Conservation (phyloP, 176 grass and related monocot species). For the Rhynchospora breviuscula region DNA sequence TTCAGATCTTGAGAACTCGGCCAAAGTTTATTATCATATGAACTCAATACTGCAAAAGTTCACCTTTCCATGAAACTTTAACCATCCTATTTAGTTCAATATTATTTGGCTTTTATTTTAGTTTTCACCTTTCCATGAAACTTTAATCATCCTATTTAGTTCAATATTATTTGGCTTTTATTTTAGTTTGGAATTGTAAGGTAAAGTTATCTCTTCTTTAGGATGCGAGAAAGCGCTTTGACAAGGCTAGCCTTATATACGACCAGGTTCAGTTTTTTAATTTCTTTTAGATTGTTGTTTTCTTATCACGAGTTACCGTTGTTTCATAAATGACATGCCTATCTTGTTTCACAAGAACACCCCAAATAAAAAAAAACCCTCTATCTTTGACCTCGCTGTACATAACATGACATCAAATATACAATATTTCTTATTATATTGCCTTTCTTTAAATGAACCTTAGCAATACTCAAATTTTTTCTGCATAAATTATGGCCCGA, state of each 20-base stretch:
- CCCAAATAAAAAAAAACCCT: not conserved
- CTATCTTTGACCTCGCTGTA: not conserved
- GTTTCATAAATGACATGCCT: not conserved
- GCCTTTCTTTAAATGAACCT: not conserved
- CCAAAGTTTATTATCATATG: not conserved
- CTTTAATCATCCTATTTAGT: not conserved
- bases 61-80: not conserved
- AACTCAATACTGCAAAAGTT: not conserved
- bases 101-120: constrained; percentile 1
- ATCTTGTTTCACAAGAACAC: not conserved
- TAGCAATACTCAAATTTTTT: not conserved
- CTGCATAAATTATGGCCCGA: not conserved
- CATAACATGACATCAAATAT: not conserved
- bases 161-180: not conserved
- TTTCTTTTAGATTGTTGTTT: constrained; percentile 2
- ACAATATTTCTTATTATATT: not conserved
- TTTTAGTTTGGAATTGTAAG: constrained; percentile 23
- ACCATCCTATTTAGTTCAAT: not conserved
- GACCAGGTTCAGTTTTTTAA: constrained; percentile 64
- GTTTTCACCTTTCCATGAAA: constrained; percentile 5
- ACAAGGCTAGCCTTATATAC: constrained; percentile 94
- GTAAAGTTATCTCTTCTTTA: constrained; percentile 32
- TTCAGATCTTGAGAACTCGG: not conserved
- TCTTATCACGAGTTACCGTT: not conserved
- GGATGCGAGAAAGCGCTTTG: constrained; percentile 91